Percentiles rank a stretch among this genome's conserved stretches.
These are phyloP conservation scores for Penicillium sp. DNA, from an alignment of 2,329 filamentous ascomycete species.

Conservation along the genomic window DNA sequence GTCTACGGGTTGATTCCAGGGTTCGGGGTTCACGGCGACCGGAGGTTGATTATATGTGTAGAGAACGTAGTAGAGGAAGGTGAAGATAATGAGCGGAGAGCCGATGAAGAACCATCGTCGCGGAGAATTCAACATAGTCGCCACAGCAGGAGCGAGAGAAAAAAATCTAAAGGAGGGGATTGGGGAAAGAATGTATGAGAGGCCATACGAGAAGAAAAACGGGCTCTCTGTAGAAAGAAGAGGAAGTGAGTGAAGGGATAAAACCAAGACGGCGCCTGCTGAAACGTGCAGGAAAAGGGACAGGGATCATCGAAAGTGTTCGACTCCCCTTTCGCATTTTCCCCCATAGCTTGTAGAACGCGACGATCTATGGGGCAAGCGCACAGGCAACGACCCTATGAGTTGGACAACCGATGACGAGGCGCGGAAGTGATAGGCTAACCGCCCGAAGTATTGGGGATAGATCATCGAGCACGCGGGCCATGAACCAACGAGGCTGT, in stretches of 20 bases:
- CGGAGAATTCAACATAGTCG: constrained; percentile 22
- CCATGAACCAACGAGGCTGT: constrained; percentile 20
- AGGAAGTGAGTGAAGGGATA: constrained; percentile 1
- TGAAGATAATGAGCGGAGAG: constrained; percentile 23
- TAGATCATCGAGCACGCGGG: constrained; percentile 26
- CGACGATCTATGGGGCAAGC: constrained; percentile 19
- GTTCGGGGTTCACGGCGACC: neutral
- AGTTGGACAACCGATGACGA: constrained; percentile 10
- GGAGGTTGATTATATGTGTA: constrained; percentile 5
- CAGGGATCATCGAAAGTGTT: constrained; percentile 8
- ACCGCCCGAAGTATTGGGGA: constrained; percentile 11
- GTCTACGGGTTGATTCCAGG: constrained; percentile 6
- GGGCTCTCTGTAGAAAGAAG: neutral
- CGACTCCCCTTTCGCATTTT: constrained; percentile 1
- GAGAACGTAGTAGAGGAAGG: constrained; percentile 19
- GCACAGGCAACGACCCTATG: constrained; percentile 5
- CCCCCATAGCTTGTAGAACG: constrained; percentile 6
- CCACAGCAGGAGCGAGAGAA: neutral
- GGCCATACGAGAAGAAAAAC: constrained; percentile 5
- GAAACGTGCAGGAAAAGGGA: constrained; percentile 13
- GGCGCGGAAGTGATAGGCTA: constrained; percentile 17
- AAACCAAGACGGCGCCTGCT: constrained; percentile 6
- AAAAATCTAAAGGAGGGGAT: neutral
- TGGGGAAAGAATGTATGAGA: constrained; percentile 5
- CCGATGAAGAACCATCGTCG: constrained; percentile 26